Percentiles rank a stretch among this genome's conserved stretches.
Evolutionary conservation across 2,329 filamentous ascomycete genomes (phyloP).

Genomic region (Trichophyton benhamiae): DNA sequence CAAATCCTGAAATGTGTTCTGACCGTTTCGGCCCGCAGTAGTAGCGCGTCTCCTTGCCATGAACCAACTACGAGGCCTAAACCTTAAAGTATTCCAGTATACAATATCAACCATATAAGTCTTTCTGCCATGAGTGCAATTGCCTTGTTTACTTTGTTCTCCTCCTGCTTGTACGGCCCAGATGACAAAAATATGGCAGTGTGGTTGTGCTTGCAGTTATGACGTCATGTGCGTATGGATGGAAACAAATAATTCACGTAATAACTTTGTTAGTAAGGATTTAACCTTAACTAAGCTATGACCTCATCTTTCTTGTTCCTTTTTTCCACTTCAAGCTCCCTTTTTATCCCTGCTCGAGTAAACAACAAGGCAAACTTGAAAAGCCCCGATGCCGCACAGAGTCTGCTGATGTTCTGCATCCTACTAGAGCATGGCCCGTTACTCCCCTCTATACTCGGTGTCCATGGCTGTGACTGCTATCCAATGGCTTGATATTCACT

Average conservation of each 20-base stretch:
- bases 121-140: too few relatives aligned
- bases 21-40: too few relatives aligned
- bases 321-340: background rate
- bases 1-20: too few relatives aligned
- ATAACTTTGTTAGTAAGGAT: background rate
- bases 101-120: too few relatives aligned
- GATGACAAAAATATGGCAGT: too few relatives aligned
- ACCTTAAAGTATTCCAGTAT: too few relatives aligned
- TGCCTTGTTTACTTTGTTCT: too few relatives aligned
- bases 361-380: conserved; percentile 2
- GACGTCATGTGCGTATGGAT: background rate
- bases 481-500: background rate
- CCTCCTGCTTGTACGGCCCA: too few relatives aligned
- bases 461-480: background rate
- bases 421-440: background rate
- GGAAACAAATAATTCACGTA: background rate
- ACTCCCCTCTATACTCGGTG: too few relatives aligned
- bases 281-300: background rate
- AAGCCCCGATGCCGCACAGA: background rate
- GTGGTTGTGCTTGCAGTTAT: background rate
- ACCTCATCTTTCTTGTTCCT: background rate
- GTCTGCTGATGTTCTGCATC: background rate
- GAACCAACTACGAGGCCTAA: too few relatives aligned
- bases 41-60: too few relatives aligned
- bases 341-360: background rate